Evolutionary conservation across 441 rosid species (phyloP), one percentile per base, ranked within the genome.

Genomic region (Gossypium trilobum): DNA sequence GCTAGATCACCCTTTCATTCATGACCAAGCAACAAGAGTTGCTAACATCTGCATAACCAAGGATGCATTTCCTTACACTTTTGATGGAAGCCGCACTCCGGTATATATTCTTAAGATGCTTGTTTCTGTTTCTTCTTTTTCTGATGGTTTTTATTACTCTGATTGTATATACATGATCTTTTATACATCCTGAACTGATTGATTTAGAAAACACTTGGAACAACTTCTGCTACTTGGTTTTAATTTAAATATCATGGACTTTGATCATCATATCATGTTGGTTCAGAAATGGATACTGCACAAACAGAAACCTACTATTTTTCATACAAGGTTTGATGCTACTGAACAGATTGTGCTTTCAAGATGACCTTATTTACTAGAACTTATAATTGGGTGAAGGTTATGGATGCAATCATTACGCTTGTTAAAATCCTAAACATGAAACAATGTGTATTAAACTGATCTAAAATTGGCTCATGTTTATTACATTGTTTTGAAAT

Each of bases 1-100:
- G 77, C 77, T 92, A 66, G 92, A 92, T 29, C 99, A 95, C 76
- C 82, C 93, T 20, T 95, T 95, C 77, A 72, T 95, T 48, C 77
- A 87, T 70, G 94, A 85, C 66, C 91, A 82, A 68, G 77, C 86
- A 68, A 71, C 83, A 48, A 87, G 87, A 79, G 82, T 73, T 75
- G 81, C 87, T 58, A 85, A 76, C 60, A 69, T 78, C 75, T 84
- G 77, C 74, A 72, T 85, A 70, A 83, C 85, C 39, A 81, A 80
- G 85, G 91, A 87, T 78, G 73, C 87, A 51, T 83, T 85, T 65
- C 86, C 87, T 64, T 82, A 70, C 23, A 42, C 84, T 69, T 84
- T 80, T 79, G 95, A 89, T 80, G 95, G 92, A 76, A 86, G 80
- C 79, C 82, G 87, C 73, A 78, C 93, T 20, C 88, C 87, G 82